A percentile compares a stretch with the other conserved stretches of the same genome.
Evolutionary conservation across 108 stramenopile species (phyloP).

Genomic region (Cyclotella choctawhatcheeana): DNA sequence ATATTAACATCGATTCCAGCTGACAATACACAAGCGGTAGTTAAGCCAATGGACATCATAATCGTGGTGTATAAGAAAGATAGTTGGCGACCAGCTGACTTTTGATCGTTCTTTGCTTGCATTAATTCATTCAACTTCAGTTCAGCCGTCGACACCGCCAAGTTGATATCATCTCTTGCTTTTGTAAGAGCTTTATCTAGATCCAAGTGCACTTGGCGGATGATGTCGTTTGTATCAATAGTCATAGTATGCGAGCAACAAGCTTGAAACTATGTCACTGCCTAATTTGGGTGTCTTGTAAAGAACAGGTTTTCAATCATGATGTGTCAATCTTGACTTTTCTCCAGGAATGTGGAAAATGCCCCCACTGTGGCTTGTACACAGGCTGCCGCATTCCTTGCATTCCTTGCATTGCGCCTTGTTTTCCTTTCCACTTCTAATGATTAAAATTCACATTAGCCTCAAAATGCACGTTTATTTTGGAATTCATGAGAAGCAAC

Average conservation of each 20-base stretch:
- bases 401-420: neutral
- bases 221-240: neutral
- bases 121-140: neutral
- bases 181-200: neutral
- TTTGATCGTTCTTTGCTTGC: neutral
- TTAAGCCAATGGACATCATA: neutral
- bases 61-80: neutral
- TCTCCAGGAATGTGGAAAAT: no score
- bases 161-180: neutral
- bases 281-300: neutral
- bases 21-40: no score
- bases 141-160: neutral
- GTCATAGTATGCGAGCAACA: neutral
- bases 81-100: neutral
- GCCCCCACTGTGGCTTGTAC: neutral
- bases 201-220: neutral
- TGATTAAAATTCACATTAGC: neutral
- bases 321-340: neutral
- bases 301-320: neutral
- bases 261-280: neutral
- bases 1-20: no score
- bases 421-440: neutral
- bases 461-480: slow-evolving; percentile 2
- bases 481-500: neutral
- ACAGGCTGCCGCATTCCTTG: neutral